A percentile compares a stretch with the other conserved stretches of the same genome.
Conservation (phyloP, 75 land plant genomes). For the Ceratopteris richardii region DNA sequence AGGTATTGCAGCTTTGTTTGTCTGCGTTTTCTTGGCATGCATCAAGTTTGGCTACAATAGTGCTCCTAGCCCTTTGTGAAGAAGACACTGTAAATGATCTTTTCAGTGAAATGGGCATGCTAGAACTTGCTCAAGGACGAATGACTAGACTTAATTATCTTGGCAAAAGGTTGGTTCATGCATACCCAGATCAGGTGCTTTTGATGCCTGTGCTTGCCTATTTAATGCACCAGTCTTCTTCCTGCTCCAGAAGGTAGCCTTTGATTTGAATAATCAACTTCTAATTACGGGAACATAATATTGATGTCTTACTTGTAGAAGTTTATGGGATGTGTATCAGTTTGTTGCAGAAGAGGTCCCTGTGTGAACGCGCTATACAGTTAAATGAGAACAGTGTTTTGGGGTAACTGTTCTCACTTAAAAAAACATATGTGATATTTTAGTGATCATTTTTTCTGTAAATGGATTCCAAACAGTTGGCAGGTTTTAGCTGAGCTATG, state of each 20-base stretch:
- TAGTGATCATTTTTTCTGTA: not conserved
- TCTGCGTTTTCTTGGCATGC: conserved; percentile 10
- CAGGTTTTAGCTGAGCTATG: conserved; percentile 30
- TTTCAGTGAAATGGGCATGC: conserved; percentile 15
- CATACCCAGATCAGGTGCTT: conserved; percentile 23
- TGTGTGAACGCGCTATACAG: conserved; percentile 21
- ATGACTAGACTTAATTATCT: conserved; percentile 10
- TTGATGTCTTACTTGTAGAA: not conserved
- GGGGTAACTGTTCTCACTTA: conserved; percentile 11
- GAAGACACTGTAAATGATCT: conserved; percentile 19
- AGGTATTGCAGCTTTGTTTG: conserved; percentile 21
- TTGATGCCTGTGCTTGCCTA: conserved; percentile 19
- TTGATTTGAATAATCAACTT: not conserved
- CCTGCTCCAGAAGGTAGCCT: conserved; percentile 6
- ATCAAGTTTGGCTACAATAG: conserved; percentile 11
- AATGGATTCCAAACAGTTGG: conserved; percentile 24
- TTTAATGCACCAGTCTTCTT: conserved; percentile 17
- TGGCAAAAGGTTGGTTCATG: conserved; percentile 22
- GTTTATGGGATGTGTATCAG: conserved; percentile 6
- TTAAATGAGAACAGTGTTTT: conserved; percentile 16
- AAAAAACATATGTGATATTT: not conserved
- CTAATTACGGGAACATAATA: too few species aligned
- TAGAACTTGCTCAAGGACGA: conserved; percentile 1
- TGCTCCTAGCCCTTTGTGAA: conserved; percentile 22
- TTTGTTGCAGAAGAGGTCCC: conserved; percentile 19